These are phyloP conservation scores for Russula abietina DNA, from an alignment of 768 basidiomycete species.

Conservation along the genomic window DNA sequence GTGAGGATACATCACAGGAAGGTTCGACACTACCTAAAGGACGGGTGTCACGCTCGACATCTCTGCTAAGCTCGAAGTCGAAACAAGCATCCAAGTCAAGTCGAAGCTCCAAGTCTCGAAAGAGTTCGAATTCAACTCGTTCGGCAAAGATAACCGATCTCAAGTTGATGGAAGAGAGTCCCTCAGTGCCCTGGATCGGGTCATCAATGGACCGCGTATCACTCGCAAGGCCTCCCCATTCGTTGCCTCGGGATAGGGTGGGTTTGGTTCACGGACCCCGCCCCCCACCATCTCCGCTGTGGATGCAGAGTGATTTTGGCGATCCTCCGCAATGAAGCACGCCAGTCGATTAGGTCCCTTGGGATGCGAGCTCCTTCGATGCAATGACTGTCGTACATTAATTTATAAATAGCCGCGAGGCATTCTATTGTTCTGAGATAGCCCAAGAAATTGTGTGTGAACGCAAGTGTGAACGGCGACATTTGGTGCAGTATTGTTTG, in stretches of 20 bases:
- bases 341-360: neutral
- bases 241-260: neutral
- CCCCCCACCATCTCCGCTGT: constrained; percentile 4
- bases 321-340: neutral
- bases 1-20: neutral
- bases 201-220: neutral
- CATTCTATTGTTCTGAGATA: no score
- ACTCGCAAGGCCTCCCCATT: neutral
- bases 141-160: neutral
- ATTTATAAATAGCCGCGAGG: neutral
- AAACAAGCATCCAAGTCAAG: constrained; percentile 6
- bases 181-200: neutral
- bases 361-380: neutral
- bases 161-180: neutral
- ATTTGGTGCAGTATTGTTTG: constrained; percentile 12
- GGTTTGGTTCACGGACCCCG: constrained; percentile 15
- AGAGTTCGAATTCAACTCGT: constrained; percentile 12
- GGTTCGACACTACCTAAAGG: neutral
- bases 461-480: neutral
- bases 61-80: constrained; percentile 7
- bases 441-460: no score
- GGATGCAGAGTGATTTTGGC: neutral
- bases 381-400: neutral
- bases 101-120: constrained; percentile 4
- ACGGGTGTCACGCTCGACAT: neutral